Percentiles rank a stretch among this genome's conserved stretches.
phyloP scores from a whole-genome alignment of 495 filamentous ascomycete species.

The Trichoderma erinaceum region DNA sequence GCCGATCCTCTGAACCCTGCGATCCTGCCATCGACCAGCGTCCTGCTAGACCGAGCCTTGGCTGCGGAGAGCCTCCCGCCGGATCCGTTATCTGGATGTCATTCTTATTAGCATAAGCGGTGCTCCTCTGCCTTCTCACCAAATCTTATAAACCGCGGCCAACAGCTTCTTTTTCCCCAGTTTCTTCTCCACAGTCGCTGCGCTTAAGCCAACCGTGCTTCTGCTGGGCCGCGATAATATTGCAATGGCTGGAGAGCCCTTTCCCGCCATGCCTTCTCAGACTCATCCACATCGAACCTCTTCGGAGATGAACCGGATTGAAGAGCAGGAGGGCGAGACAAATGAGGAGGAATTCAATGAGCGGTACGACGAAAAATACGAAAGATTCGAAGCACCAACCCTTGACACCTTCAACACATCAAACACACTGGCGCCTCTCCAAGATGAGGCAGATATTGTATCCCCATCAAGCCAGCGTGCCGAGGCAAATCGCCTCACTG shows the following conservation, averaged over 20 bases:
- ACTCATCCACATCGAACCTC: not conserved
- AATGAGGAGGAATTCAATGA: not conserved
- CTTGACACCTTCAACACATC: constrained; percentile 11
- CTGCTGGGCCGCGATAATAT: not conserved
- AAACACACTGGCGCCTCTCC: not conserved
- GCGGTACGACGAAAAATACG: not conserved
- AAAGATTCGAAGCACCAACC: not conserved
- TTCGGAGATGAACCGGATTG: not conserved
- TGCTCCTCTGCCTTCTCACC: not conserved
- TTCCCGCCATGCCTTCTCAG: not conserved
- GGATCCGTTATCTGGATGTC: not conserved
- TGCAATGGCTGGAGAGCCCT: constrained; percentile 1
- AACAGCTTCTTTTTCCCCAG: not conserved
- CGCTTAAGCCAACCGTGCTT: not conserved
- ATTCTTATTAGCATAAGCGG: not conserved
- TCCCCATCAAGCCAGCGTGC: constrained; percentile 40
- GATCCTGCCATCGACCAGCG: not conserved
- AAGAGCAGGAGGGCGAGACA: not conserved
- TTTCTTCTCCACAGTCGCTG: not conserved
- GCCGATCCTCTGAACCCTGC: constrained; percentile 5
- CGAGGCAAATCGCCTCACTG: constrained; percentile 65
- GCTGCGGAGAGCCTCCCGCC: not conserved
- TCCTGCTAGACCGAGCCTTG: not conserved
- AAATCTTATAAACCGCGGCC: not conserved
- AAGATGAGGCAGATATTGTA: not conserved